phyloP scores from a whole-genome alignment of 352 stramenopile species.

The Aphanomyces astaci region DNA sequence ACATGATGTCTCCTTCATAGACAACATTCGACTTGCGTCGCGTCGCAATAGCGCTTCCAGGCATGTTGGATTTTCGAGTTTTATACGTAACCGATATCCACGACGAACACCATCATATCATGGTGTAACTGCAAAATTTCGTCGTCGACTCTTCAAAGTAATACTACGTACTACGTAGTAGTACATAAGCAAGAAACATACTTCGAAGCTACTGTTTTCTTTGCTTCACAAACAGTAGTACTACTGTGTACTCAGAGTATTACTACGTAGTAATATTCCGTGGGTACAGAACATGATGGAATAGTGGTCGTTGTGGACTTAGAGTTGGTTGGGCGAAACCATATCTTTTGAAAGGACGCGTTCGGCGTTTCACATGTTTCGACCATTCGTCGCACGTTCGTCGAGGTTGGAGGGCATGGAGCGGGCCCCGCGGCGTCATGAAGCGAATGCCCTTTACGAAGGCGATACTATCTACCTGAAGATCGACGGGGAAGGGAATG shows the following conservation, averaged over 20 bases:
- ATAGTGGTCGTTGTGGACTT: background rate
- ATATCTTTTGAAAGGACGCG: background rate
- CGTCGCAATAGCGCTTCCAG: background rate
- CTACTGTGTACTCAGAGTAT: no score
- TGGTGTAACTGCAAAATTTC: no score
- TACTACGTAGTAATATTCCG: background rate
- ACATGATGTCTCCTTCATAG: constrained; percentile 21
- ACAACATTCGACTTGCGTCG: background rate
- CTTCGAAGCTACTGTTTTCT: no score
- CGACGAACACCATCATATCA: background rate
- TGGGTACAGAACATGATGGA: background rate
- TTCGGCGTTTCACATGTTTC: background rate
- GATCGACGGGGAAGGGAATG: constrained; percentile 7
- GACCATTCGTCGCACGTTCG: no score
- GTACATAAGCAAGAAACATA: no score
- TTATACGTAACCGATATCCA: background rate
- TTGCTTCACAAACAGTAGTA: no score
- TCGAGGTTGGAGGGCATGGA: constrained; percentile 7
- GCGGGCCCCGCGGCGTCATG: background rate
- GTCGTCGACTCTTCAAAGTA: background rate
- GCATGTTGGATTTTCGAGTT: background rate
- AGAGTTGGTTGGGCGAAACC: background rate
- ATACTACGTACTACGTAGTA: no score
- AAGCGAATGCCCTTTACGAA: constrained; percentile 12
- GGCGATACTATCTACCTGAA: constrained; percentile 14